phyloP scores from a whole-genome alignment of 73 alveolate species.

The Tetrahymena borealis region DNA sequence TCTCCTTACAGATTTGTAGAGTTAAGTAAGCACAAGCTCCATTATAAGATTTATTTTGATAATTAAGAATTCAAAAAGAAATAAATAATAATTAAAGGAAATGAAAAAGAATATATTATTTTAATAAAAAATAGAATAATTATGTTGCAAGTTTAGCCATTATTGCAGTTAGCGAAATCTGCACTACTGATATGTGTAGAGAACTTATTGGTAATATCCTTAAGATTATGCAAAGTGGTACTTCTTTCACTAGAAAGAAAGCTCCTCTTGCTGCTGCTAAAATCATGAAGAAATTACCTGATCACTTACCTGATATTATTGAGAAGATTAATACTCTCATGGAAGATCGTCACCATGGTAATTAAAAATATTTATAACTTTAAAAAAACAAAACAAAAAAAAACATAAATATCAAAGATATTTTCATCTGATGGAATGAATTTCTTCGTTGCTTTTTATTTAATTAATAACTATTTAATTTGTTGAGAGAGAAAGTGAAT shows the following conservation, averaged over 20 bases:
- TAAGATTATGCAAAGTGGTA: constrained; percentile 86
- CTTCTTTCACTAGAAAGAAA: constrained; percentile 94
- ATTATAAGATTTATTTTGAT: neutral
- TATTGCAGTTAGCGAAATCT: constrained; percentile 96
- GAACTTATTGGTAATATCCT: constrained; percentile 90
- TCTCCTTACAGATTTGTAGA: constrained; percentile 82
- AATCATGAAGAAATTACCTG: constrained; percentile 95
- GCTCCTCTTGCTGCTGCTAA: constrained; percentile 97
- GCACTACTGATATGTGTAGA: constrained; percentile 94
- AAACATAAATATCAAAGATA: neutral
- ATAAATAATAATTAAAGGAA: neutral
- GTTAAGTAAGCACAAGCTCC: constrained; percentile 24
- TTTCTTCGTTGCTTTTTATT: neutral
- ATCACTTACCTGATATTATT: constrained; percentile 77
- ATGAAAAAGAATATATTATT: neutral
- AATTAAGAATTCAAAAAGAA: neutral
- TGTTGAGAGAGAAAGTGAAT: neutral
- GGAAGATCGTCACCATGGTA: constrained; percentile 70
- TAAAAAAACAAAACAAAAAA: neutral
- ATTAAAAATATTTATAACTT: neutral
- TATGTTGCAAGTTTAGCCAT: constrained; percentile 94
- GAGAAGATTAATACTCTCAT: constrained; percentile 76
- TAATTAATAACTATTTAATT: neutral
- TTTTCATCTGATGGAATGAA: neutral
- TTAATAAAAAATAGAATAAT: constrained; percentile 33